These are phyloP conservation scores for Tolypocladium amazonense DNA, from an alignment of 2,329 filamentous ascomycete species.

Conservation along the genomic window DNA sequence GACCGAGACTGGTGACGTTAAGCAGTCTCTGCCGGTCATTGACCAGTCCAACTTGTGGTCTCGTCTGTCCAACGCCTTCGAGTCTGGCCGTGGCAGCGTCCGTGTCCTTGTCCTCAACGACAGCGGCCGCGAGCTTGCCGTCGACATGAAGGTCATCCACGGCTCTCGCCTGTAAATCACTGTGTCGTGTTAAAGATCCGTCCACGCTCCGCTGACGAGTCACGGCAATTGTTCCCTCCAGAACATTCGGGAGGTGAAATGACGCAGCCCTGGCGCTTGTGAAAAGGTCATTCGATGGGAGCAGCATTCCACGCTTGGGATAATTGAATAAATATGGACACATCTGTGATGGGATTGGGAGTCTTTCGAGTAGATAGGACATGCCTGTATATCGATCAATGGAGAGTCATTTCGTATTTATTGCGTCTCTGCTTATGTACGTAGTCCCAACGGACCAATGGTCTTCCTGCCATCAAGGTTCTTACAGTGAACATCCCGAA, in stretches of 20 bases:
- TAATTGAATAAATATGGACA: slow-evolving; percentile 19
- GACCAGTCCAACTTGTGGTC: slow-evolving; percentile 85
- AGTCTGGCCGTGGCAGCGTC: slow-evolving; percentile 85
- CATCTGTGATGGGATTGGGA: slow-evolving; percentile 21
- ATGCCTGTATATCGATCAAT: slow-evolving; percentile 30
- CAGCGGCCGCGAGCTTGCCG: slow-evolving; percentile 83
- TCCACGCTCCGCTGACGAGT: slow-evolving; percentile 5
- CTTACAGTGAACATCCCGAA: not conserved
- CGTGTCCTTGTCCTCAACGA: slow-evolving; percentile 95
- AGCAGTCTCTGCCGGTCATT: slow-evolving; percentile 86
- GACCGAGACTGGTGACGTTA: slow-evolving; percentile 98
- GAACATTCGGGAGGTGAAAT: not conserved
- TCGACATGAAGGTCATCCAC: slow-evolving; percentile 99
- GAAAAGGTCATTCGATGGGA: slow-evolving; percentile 15
- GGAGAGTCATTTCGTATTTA: slow-evolving; percentile 19
- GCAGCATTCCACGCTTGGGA: slow-evolving; percentile 8
- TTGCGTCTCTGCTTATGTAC: not conserved
- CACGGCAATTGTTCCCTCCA: not conserved
- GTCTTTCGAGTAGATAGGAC: slow-evolving; percentile 30
- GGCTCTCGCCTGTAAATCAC: slow-evolving; percentile 50
- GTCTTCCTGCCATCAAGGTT: not conserved
- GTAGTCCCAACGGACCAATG: too few species aligned
- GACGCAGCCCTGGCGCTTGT: slow-evolving; percentile 10
- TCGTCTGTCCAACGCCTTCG: slow-evolving; percentile 75
- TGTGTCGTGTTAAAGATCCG: not conserved